Base-by-base conservation (phyloP, 106 monocot genomes). In the Platanthera guangdongensis region DNA sequence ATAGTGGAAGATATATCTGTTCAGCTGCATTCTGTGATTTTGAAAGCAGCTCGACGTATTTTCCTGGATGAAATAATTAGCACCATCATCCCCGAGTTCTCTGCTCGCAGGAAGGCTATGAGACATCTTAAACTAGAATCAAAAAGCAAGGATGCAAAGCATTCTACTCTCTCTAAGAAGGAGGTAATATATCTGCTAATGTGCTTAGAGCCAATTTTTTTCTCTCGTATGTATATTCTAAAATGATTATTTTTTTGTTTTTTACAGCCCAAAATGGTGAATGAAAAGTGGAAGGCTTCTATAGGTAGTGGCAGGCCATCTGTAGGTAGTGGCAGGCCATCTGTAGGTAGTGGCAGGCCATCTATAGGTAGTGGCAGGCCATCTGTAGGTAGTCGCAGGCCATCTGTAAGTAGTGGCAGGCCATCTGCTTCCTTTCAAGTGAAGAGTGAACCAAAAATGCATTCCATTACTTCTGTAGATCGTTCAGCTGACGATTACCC, bases 1-100 rank as follows among this genome's bases (percentile, higher is more conserved):
- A 74, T 94, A 82, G 74, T 87, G 47, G 87, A 91, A 67, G 87
- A 91, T 22, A 49, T 97, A 12, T 91, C 87, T 16, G 16, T 46
- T 76, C 91, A 93, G 68, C 76, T 97, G 45, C 96, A 97, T 52
- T 81, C 91, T 49, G 83, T 77, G 5, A 86, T 93, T 50, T 89
- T 91, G 87, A 97, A 93, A 88, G 74, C 91, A 57, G 81, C 89
- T 18, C 90, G 93, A 6, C 77, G 89, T 1, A 76, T 87, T n/a
- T 18, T 97, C 3, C 46, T 97, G 64, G 93, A 97, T 85, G 93
- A 91, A 81, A 90, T 93, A 50, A 77, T 97, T 57, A 85, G 91
- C 71, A 80, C 73, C 28, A 81, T 87, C 16, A 77, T 91, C 65
- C 93, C 93, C 16, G 93, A 97, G 11, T 79, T 93, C 71, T 57